Base-by-base conservation (phyloP, 345 rosid species). In the Kernera saxatilis region DNA sequence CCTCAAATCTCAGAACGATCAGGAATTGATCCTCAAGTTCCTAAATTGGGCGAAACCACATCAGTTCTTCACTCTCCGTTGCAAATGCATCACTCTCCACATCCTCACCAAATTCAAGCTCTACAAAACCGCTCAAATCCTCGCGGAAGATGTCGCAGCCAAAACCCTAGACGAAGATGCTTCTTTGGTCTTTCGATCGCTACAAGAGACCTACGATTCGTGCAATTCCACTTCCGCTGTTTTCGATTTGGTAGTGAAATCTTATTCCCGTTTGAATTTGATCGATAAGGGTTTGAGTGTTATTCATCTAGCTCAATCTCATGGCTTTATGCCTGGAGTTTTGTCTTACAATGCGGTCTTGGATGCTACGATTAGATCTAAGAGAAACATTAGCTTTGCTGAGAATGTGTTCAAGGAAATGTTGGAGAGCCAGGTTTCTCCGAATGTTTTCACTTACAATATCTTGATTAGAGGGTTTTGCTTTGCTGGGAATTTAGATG, bases 301-400 rank as follows among this genome's bases (percentile, higher is more conserved):
- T 29, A 77, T 92, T 14, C 74, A 66, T 78, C 75, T 83, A 22
- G 95, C 95, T 15, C 84, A 86, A 59, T 29, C 52, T 19, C 77
- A 84, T 73, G 98, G 96, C 39, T 88, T 88, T 25, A 88, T 92
- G 96, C 98, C 96, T 26, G 98, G 98, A n/a, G 86, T 88, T 37
- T 80, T 92, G 61, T 84, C 96, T 1, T 92, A 92, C 65, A 92
- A 92, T 75, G 88, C 98, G 8, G 76, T 92, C 8, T 64, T 92
- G 50, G 98, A 92, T 75, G 85, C 95, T 2, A 64, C 85, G 41
- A 79, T 90, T 48, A 81, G 98, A 81, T 77, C 83, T 55, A 82
- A 59, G 58, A 77, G 71, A 65, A 82, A 85, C 12, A 78, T 85
- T 63, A 72, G 65, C 13, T 82, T 79, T 36, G 90, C 84, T 30